Conservation (phyloP, 768 basidiomycete species). For the Pisolithus microcarpus region DNA sequence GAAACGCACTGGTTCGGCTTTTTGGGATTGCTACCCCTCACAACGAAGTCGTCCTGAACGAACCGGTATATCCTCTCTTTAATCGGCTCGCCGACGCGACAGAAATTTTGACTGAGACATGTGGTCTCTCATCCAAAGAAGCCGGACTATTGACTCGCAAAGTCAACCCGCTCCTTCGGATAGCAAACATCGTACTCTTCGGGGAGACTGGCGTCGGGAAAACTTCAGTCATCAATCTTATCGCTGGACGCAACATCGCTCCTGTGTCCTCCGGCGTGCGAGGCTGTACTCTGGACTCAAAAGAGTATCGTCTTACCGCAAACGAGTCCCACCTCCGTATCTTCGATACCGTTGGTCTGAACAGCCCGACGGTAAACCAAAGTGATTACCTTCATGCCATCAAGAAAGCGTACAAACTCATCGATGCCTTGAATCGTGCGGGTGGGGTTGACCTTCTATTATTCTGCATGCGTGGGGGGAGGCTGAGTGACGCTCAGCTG, state of each 20-base stretch:
- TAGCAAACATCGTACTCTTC: slow-evolving; percentile 30
- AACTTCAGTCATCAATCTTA: slow-evolving; percentile 36
- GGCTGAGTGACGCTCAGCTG: slow-evolving; percentile 22
- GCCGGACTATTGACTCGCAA: slow-evolving; percentile 6
- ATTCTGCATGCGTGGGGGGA: slow-evolving; percentile 30
- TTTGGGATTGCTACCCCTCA: not conserved
- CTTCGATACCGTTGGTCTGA: slow-evolving; percentile 30
- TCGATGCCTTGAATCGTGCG: slow-evolving; percentile 22
- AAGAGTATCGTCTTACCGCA: slow-evolving; percentile 18
- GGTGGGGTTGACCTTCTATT: slow-evolving; percentile 36
- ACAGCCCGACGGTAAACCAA: slow-evolving; percentile 21
- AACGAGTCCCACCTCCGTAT: slow-evolving; percentile 18
- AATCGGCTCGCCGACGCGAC: not conserved
- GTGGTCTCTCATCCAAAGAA: slow-evolving; percentile 4
- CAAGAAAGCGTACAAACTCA: slow-evolving; percentile 28
- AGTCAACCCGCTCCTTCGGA: slow-evolving; percentile 7
- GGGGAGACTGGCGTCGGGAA: slow-evolving; percentile 37
- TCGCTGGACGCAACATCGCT: slow-evolving; percentile 22
- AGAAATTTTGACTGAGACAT: slow-evolving; percentile 15
- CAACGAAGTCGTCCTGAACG: not conserved
- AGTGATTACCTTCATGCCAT: slow-evolving; percentile 24
- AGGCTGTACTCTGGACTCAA: slow-evolving; percentile 29
- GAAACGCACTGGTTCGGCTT: not conserved
- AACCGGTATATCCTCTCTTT: not conserved
- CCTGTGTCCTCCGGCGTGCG: slow-evolving; percentile 22